phyloP scores from a whole-genome alignment of 2,329 filamentous ascomycete species.

The Drechslerella stenobrocha region DNA sequence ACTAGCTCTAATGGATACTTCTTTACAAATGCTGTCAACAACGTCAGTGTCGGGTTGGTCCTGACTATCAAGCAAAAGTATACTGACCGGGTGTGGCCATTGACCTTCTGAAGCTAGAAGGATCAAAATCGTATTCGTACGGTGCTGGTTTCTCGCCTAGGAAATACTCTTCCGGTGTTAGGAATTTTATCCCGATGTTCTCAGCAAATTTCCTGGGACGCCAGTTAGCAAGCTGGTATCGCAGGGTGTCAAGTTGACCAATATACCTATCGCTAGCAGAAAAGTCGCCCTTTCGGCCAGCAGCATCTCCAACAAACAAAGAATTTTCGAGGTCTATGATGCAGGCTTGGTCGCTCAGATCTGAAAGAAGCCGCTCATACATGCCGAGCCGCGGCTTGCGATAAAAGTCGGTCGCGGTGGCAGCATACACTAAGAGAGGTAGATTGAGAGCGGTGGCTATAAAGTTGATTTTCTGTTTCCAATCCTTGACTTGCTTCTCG shows the following conservation, averaged over 20 bases:
- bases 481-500: constrained; percentile 70
- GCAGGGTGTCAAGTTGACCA: not conserved
- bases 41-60: constrained; percentile 9
- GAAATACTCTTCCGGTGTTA: constrained; percentile 92
- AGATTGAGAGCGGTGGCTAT: constrained; percentile 71
- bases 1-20: constrained; percentile 72
- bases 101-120: constrained; percentile 58
- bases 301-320: constrained; percentile 88
- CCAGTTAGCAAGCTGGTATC: not conserved
- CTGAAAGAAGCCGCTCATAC: constrained; percentile 70
- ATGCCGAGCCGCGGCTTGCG: constrained; percentile 87
- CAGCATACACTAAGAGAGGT: constrained; percentile 80
- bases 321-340: constrained; percentile 71
- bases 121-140: constrained; percentile 73
- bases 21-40: constrained; percentile 58
- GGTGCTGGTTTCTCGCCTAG: constrained; percentile 67
- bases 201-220: constrained; percentile 72
- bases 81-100: constrained; percentile 20
- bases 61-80: too few species aligned
- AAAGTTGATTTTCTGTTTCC: constrained; percentile 64
- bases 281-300: constrained; percentile 59
- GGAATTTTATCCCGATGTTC: constrained; percentile 78
- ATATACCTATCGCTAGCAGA: constrained; percentile 50
- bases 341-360: constrained; percentile 63
- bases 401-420: constrained; percentile 73